Base-by-base conservation (phyloP, 2,329 filamentous ascomycete species). In the Eurotiales sp. region DNA sequence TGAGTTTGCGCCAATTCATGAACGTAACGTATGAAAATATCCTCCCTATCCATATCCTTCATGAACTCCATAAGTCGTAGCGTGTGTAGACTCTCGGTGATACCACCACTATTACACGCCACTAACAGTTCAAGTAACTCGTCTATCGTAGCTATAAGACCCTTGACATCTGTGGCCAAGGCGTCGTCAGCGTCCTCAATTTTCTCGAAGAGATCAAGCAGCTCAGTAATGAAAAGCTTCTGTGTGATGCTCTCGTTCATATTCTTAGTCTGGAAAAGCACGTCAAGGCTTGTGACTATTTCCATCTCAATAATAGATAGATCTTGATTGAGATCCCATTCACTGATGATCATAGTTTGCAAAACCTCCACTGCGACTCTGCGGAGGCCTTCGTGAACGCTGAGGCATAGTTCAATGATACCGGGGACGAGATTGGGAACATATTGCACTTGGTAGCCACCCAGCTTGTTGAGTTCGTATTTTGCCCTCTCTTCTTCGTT, bases 381-480 rank as follows among this genome's bases (percentile, higher is more conserved):
- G 54, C 93, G 83, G 51, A 99, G 75, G 3, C 91, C 91, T 67
- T 95, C 90, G 59, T 99, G 93, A 3, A 97, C 90, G 64, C 92
- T 97, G 51, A 99, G 78, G 65, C 93, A 99, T 8, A 99, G 80
- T 69, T 95, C 90, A 21, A 97, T 88, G 46, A 97, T 93, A 0
- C 91, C 90, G 1, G 87, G 86, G 7, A 99, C 90, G 5, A 99
- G 79, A 11, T 87, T 85, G 5, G 95, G 93, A 25, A 99, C 93
- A 67, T 97, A 99, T 72, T 97, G 93, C 17, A 99, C 93, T 71
- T 99, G 93, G 64, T 96, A 99, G 1, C 93, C 93, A 52, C 93
- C 95, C 77, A 97, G 87, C 67, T 86, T 91, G 49, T 82, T 77
- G 50, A 97, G 74, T 0, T 87, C 87, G 63, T 91, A 97, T 22